Evolutionary conservation across 768 basidiomycete species (phyloP), one percentile per base, ranked within the genome.

Genomic region (Amanita phalloides): DNA sequence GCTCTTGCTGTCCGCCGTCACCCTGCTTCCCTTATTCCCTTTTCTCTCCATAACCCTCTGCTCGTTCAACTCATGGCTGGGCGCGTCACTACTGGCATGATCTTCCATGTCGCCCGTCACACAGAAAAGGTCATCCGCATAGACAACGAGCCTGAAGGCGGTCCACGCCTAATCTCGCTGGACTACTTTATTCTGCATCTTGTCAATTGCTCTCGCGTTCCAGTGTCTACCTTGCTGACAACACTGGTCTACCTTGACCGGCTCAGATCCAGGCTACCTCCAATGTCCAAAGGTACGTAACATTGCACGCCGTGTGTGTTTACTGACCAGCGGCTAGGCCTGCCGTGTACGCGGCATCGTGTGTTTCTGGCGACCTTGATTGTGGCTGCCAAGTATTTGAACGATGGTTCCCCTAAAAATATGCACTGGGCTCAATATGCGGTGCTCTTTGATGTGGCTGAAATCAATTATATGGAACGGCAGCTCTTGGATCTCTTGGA

Each of bases 401-500:
- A 99, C 67, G 91, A 94, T 67, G 86, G 87, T n/a, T 86, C 86
- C 42, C 90, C 90, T 3, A 95, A 93, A 76, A 99, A 97, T 72
- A 77, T 77, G 64, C 89, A 96, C 72, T 99, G 95, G 95, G 79
- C 84, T 51, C 69, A 70, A 45, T 90, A 92, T 64, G 85, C 83
- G 14, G 70, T 72, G 39, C 60, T 88, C 56, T 94, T 90, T 70
- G 82, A 87, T 62, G 69, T 81, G 47, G 66, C 71, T 9, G 88
- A 90, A 70, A 82, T 97, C 66, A 96, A 94, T 67, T 75, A 94
- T 55, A 98, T 98, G 95, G 95, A 99, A 71, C 88, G 84, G 69
- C 92, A 99, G 69, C 79, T 99, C 26, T 81, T 99, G 49, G 86
- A 78, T 66, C 74, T 98, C 53, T 82, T 99, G 59, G 89, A 95